Conservation (phyloP, 495 filamentous ascomycete species). For the Staphylotrichum longicolle region DNA sequence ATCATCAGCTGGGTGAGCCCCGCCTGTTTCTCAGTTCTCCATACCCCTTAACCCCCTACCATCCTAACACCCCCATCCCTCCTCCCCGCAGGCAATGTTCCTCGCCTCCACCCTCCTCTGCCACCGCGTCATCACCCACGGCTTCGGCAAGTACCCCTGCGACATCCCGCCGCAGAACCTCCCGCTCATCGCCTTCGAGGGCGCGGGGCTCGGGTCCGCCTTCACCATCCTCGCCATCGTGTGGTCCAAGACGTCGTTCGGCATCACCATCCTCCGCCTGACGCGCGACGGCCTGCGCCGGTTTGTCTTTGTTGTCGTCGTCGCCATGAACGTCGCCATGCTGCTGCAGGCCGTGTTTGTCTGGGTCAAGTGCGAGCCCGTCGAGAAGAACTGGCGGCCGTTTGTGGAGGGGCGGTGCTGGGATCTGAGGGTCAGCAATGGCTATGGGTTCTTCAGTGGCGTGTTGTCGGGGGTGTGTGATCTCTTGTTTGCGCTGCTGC, state of each 20-base stretch:
- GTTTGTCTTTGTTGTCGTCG: constrained; percentile 25
- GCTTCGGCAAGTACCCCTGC: constrained; percentile 33
- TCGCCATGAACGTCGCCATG: constrained; percentile 33
- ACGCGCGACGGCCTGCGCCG: constrained; percentile 11
- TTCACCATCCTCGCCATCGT: constrained; percentile 27
- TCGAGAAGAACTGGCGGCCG: constrained; percentile 26
- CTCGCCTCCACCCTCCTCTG: constrained; percentile 12
- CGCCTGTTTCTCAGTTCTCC: not conserved
- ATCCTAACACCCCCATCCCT: too few relatives aligned
- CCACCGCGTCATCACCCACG: constrained; percentile 23
- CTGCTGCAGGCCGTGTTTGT: constrained; percentile 19
- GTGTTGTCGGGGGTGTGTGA: constrained; percentile 33
- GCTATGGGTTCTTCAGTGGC: constrained; percentile 14
- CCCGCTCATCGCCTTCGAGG: constrained; percentile 17
- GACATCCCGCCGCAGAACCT: constrained; percentile 27
- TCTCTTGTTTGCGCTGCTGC: constrained; percentile 28
- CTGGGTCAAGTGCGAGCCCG: constrained; percentile 31
- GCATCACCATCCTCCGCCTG: constrained; percentile 33
- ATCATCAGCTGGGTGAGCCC: constrained; percentile 27
- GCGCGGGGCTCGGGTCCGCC: constrained; percentile 20
- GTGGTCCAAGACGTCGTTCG: constrained; percentile 37
- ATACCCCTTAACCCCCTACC: not conserved
- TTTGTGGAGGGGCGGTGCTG: constrained; percentile 29
- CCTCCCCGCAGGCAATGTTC: constrained; percentile 13
- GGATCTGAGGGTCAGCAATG: constrained; percentile 13